Evolutionary conservation across 129 eudicot genomes (phyloP).

Genomic region (Pulicaria dysenterica): DNA sequence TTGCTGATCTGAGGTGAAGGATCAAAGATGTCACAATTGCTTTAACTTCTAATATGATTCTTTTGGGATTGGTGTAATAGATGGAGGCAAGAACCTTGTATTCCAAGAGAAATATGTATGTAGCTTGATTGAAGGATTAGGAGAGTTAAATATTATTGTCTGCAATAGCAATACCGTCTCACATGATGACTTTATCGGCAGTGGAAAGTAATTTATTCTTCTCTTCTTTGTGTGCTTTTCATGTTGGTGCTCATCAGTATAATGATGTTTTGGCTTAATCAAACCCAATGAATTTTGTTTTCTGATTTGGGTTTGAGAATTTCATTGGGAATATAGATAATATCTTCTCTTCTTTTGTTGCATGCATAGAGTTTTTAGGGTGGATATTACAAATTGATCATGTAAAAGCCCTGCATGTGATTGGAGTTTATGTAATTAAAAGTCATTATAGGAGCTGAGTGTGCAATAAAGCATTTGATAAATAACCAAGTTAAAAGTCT

Average conservation of each 20-base stretch:
- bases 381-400: too few relatives aligned
- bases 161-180: conserved; percentile 87
- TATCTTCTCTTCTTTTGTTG: too few relatives aligned
- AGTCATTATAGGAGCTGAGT: too few relatives aligned
- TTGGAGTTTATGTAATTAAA: too few relatives aligned
- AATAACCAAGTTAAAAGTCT: too few relatives aligned
- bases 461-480: too few relatives aligned
- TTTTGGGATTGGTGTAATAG: conserved; percentile 26
- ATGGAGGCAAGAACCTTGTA: conserved; percentile 82
- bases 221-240: conserved; percentile 14
- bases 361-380: too few relatives aligned
- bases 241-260: neutral
- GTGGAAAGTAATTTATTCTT: conserved; percentile 61
- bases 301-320: too few relatives aligned
- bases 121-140: conserved; percentile 64
- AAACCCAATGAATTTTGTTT: too few relatives aligned
- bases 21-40: conserved; percentile 9
- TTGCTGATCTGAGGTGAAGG: too few relatives aligned
- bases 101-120: conserved; percentile 88
- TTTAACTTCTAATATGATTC: neutral
- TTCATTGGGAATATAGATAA: too few relatives aligned
- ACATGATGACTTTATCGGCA: conserved; percentile 75
- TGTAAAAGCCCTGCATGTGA: too few relatives aligned
- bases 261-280: neutral
- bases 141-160: conserved; percentile 68